Evolutionary conservation across 129 eudicot genomes (phyloP).

Genomic region (sunflower (Helianthus annuus)): DNA sequence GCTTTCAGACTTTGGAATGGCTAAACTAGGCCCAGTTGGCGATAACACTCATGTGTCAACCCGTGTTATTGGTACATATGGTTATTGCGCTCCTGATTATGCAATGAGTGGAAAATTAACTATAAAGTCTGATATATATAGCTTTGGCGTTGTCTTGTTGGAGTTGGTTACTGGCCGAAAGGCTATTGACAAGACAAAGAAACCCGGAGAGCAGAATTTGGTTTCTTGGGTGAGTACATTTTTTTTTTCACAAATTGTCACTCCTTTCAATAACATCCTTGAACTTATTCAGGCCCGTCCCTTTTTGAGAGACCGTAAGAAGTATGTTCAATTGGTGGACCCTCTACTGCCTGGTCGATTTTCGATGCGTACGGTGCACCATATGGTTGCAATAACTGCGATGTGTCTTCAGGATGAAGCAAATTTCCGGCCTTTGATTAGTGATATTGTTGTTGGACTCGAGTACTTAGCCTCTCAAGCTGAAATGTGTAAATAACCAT

Average conservation of each 20-base stretch:
- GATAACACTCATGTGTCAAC: constrained; percentile 93
- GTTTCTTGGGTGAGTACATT: constrained; percentile 68
- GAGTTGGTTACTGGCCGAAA: constrained; percentile 82
- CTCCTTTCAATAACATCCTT: constrained; percentile 1
- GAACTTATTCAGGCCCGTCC: constrained; percentile 55
- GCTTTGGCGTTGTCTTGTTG: constrained; percentile 84
- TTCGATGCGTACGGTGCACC: constrained; percentile 54
- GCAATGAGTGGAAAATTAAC: constrained; percentile 84
- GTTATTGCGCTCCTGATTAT: constrained; percentile 93
- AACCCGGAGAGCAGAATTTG: constrained; percentile 68
- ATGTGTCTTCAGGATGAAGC: constrained; percentile 90
- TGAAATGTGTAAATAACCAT: constrained; percentile 27
- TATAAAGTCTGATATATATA: constrained; percentile 78
- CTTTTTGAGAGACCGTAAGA: constrained; percentile 58
- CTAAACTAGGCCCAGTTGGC: constrained; percentile 91
- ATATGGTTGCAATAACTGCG: constrained; percentile 62
- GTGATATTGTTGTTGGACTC: constrained; percentile 76
- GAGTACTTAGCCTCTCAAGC: constrained; percentile 71
- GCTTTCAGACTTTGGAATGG: constrained; percentile 92
- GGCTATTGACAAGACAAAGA: constrained; percentile 58
- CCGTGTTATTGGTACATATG: constrained; percentile 90
- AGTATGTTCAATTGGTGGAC: constrained; percentile 65
- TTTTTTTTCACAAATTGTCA: neutral
- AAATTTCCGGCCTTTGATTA: constrained; percentile 61
- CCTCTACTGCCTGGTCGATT: constrained; percentile 57